Evolutionary conservation across 495 filamentous ascomycete genomes (phyloP).

Genomic region (Pyrenula aspistea): DNA sequence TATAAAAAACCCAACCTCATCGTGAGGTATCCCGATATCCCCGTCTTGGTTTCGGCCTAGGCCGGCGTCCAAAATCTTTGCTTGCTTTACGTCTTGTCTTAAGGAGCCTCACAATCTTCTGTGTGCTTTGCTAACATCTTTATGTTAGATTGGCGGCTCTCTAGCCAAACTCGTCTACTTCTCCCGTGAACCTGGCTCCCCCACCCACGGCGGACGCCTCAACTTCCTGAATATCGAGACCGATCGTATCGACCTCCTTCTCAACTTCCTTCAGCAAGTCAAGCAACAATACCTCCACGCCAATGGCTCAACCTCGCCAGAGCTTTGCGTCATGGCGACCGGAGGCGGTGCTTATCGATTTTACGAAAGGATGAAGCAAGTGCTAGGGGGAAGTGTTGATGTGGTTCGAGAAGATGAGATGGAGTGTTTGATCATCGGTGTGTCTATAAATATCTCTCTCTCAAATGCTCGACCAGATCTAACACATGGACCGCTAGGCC

Average conservation of each 20-base stretch:
- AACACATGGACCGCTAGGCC: conserved; percentile 35
- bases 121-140: too few species aligned
- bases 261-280: conserved; percentile 74
- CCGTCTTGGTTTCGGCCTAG: too few species aligned
- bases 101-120: conserved; percentile 12
- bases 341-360: conserved; percentile 93
- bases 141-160: conserved; percentile 89
- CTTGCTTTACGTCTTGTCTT: too few species aligned
- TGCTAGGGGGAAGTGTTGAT: conserved; percentile 54
- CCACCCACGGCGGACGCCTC: conserved; percentile 74
- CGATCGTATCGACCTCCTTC: conserved; percentile 78
- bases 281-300: conserved; percentile 64
- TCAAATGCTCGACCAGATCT: neutral
- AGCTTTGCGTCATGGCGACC: conserved; percentile 83
- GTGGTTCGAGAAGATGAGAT: conserved; percentile 93
- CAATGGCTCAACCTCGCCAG: conserved; percentile 52
- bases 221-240: conserved; percentile 96
- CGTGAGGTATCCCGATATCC: too few species aligned
- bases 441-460: conserved; percentile 4
- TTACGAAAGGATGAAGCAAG: conserved; percentile 77
- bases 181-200: conserved; percentile 68
- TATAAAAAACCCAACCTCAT: too few species aligned
- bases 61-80: too few species aligned
- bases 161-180: conserved; percentile 96
- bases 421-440: conserved; percentile 94